A percentile compares a stretch with the other conserved stretches of the same genome.
These are phyloP conservation scores for Leishmania gerbilli DNA, from an alignment of 208 protist genomes.

Conservation along the genomic window DNA sequence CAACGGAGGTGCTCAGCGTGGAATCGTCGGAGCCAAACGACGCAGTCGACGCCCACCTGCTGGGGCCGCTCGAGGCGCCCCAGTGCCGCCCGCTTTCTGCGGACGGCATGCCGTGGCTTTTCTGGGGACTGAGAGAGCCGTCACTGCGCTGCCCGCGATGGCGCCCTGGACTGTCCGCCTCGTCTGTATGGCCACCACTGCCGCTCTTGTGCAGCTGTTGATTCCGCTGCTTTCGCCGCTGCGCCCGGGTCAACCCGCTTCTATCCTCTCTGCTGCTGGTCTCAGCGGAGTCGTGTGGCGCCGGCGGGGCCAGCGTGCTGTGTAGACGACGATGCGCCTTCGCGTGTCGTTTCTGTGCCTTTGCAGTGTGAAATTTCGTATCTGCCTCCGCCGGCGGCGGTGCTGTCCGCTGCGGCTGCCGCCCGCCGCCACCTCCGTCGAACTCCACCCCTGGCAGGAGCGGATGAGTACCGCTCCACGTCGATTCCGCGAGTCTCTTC, in stretches of 20 bases:
- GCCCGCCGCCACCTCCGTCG: not conserved
- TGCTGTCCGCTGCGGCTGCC: not conserved
- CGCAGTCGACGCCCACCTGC: constrained; percentile 6
- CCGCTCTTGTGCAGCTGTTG: not conserved
- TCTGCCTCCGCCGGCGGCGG: not conserved
- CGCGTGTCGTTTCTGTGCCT: not conserved
- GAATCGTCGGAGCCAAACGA: constrained; percentile 4
- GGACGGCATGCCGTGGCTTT: not conserved
- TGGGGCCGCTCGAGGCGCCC: not conserved
- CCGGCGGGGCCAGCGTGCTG: not conserved
- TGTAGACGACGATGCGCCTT: not conserved
- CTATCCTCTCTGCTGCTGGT: not conserved
- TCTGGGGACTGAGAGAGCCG: not conserved
- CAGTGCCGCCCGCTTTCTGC: not conserved
- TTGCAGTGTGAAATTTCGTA: not conserved
- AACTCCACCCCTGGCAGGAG: constrained; percentile 3
- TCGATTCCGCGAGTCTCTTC: constrained; percentile 7
- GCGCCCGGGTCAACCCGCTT: not conserved
- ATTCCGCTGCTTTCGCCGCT: constrained; percentile 2
- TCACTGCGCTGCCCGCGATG: not conserved
- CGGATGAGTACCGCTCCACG: constrained; percentile 4
- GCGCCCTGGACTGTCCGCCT: not conserved
- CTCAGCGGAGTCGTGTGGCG: not conserved
- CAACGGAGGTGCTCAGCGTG: constrained; percentile 13
- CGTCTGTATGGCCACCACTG: not conserved